phyloP scores from a whole-genome alignment of 225 moss, liverwort and hornwort genomes.

The Sphagnum contortum region DNA sequence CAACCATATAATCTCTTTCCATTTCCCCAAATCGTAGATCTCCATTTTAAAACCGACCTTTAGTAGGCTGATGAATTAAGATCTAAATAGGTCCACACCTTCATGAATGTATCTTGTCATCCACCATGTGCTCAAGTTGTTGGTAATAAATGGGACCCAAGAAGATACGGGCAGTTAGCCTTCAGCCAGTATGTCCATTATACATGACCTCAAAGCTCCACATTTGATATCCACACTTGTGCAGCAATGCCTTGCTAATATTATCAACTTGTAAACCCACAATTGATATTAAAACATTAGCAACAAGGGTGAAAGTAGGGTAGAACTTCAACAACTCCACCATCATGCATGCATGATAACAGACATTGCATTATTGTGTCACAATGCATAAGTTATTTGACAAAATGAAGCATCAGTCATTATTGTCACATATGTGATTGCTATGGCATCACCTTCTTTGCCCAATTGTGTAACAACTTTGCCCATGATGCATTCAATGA shows the following conservation, averaged over 20 bases:
- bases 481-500: slow-evolving; percentile 99
- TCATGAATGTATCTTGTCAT: slow-evolving; percentile 96
- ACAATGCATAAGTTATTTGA: too few species aligned
- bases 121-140: slow-evolving; percentile 98
- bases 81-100: slow-evolving; percentile 99
- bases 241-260: slow-evolving; percentile 94
- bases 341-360: too few species aligned
- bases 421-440: slow-evolving; percentile 94
- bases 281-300: too few species aligned
- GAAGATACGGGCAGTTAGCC: slow-evolving; percentile 86
- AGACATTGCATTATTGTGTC: too few species aligned
- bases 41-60: slow-evolving; percentile 96
- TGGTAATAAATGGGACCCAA: slow-evolving; percentile 98
- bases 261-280: slow-evolving; percentile 58
- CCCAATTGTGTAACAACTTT: slow-evolving; percentile 99
- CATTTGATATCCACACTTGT: slow-evolving; percentile 99
- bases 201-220: slow-evolving; percentile 99
- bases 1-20: slow-evolving; percentile 99
- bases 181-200: slow-evolving; percentile 96
- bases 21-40: slow-evolving; percentile 97
- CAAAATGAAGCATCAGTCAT: too few species aligned
- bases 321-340: too few species aligned
- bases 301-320: too few species aligned
- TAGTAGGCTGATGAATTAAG: slow-evolving; percentile 93
- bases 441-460: slow-evolving; percentile 98